These are phyloP conservation scores for Didymella sp. DNA, from an alignment of 2,329 filamentous ascomycete genomes.

Conservation along the genomic window DNA sequence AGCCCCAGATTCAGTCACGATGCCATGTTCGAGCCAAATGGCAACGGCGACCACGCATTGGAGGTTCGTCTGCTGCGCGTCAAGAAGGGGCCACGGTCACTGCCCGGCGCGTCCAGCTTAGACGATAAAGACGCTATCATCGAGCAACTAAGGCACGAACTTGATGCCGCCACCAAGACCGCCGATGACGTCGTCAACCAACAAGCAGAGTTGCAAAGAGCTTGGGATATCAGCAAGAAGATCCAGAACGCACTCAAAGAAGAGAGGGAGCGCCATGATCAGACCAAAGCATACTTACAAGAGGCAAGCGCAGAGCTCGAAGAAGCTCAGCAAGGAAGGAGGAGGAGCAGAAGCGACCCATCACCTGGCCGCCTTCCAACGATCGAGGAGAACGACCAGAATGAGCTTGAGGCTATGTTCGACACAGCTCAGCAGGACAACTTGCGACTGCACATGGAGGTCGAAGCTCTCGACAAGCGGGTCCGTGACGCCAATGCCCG, in stretches of 20 bases:
- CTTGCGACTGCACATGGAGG: slow-evolving; percentile 37
- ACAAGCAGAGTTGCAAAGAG: slow-evolving; percentile 41
- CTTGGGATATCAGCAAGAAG: slow-evolving; percentile 43
- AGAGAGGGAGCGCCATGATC: slow-evolving; percentile 36
- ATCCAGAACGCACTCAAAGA: slow-evolving; percentile 37
- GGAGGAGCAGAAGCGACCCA: slow-evolving; percentile 20
- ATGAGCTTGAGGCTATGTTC: slow-evolving; percentile 47
- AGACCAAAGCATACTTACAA: slow-evolving; percentile 38
- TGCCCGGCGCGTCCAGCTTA: slow-evolving; percentile 18
- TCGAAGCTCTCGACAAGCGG: slow-evolving; percentile 40
- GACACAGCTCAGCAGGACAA: slow-evolving; percentile 46
- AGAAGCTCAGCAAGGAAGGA: slow-evolving; percentile 18
- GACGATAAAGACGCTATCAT: slow-evolving; percentile 41
- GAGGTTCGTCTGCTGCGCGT: slow-evolving; percentile 42
- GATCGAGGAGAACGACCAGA: slow-evolving; percentile 44
- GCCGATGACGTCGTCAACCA: slow-evolving; percentile 36
- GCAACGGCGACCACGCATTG: slow-evolving; percentile 39
- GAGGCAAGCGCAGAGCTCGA: slow-evolving; percentile 28
- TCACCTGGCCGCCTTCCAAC: slow-evolving; percentile 36
- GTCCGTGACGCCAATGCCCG: slow-evolving; percentile 40
- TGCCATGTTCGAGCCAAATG: slow-evolving; percentile 16
- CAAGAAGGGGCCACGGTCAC: slow-evolving; percentile 36
- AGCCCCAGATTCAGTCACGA: slow-evolving; percentile 26
- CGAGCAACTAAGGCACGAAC: slow-evolving; percentile 37
- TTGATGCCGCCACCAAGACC: slow-evolving; percentile 26